phyloP scores from a whole-genome alignment of 345 rosid species.

The Aurinia saxatilis region DNA sequence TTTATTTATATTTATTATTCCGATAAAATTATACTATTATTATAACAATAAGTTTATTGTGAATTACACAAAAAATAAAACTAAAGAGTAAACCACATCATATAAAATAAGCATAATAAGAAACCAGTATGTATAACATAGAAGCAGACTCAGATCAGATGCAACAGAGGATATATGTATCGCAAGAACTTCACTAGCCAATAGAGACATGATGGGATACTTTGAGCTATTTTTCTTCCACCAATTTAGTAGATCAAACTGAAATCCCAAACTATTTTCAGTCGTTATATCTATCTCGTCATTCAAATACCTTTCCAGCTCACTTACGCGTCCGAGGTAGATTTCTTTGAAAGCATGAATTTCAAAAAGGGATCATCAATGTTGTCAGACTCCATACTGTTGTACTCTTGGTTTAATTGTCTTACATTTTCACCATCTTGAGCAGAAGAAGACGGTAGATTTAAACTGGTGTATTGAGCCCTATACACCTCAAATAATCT shows the following conservation, averaged over 20 bases:
- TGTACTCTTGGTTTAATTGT: not conserved
- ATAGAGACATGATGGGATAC: not conserved
- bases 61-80: too few species aligned
- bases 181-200: not conserved
- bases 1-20: too few species aligned
- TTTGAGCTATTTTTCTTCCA: not conserved
- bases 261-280: not conserved
- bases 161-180: not conserved
- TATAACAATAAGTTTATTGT: too few species aligned
- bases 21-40: too few species aligned
- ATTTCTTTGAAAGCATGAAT: not conserved
- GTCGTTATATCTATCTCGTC: not conserved
- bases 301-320: not conserved
- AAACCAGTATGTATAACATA: too few species aligned
- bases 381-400: not conserved
- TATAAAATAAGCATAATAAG: too few species aligned
- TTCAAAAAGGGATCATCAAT: not conserved
- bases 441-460: not conserved
- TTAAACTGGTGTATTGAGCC: not conserved
- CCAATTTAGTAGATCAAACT: not conserved
- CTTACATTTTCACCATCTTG: not conserved
- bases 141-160: not conserved
- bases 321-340: not conserved
- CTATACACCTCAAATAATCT: not conserved
- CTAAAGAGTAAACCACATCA: too few species aligned